A percentile compares a stretch with the other conserved stretches of the same genome.
Conservation (phyloP, 352 stramenopile species). For the Nothophytophthora sp. region DNA sequence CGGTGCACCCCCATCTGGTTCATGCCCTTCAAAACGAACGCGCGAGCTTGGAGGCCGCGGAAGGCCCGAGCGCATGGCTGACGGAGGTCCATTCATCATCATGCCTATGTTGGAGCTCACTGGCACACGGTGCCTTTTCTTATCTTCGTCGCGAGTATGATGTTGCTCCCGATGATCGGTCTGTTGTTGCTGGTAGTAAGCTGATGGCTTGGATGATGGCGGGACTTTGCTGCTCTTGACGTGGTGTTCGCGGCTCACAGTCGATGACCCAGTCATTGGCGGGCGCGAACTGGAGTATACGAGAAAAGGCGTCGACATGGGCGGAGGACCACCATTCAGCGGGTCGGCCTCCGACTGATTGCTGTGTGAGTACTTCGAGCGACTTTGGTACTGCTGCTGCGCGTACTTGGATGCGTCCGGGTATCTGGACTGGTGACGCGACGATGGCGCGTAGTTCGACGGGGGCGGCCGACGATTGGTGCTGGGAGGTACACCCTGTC, state of each 20-base stretch:
- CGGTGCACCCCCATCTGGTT: slow-evolving; percentile 3
- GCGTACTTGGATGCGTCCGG: slow-evolving; percentile 23
- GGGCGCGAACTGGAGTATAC: slow-evolving; percentile 34
- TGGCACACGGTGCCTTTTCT: slow-evolving; percentile 5
- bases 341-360: slow-evolving; percentile 18
- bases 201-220: not conserved
- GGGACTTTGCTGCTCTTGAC: slow-evolving; percentile 9
- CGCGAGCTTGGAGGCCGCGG: slow-evolving; percentile 31
- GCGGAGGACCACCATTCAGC: slow-evolving; percentile 34
- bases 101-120: slow-evolving; percentile 2
- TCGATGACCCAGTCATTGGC: slow-evolving; percentile 15
- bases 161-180: not conserved
- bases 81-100: slow-evolving; percentile 9
- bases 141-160: slow-evolving; percentile 1
- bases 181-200: not conserved
- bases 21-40: slow-evolving; percentile 38
- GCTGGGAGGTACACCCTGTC: slow-evolving; percentile 2
- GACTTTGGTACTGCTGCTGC: slow-evolving; percentile 48
- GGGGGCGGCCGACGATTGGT: slow-evolving; percentile 12
- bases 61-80: slow-evolving; percentile 21
- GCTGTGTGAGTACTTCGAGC: slow-evolving; percentile 34
- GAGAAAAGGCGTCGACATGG: slow-evolving; percentile 48
- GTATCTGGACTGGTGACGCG: slow-evolving; percentile 15
- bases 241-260: slow-evolving; percentile 1
- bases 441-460: slow-evolving; percentile 12